Evolutionary conservation across 176 grass and related monocot genomes (phyloP).

Genomic region (Oryza australiensis): DNA sequence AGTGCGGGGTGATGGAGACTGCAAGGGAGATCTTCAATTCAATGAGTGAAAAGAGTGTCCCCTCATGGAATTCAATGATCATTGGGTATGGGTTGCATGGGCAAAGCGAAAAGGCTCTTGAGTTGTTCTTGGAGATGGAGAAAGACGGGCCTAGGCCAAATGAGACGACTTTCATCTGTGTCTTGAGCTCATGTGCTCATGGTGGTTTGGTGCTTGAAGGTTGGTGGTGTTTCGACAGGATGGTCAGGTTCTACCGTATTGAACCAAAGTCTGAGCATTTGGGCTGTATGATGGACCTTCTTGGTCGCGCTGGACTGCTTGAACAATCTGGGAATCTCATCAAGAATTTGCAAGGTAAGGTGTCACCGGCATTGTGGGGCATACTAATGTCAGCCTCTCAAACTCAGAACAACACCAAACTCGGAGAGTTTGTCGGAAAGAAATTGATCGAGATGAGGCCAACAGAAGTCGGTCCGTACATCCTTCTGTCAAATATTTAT

Average conservation of each 20-base stretch:
- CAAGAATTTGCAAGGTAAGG: conserved; percentile 19
- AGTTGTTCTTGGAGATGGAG: conserved; percentile 73
- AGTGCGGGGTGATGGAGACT: conserved; percentile 56
- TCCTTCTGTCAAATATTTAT: conserved; percentile 63
- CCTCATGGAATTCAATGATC: conserved; percentile 80
- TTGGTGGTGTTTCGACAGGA: conserved; percentile 68
- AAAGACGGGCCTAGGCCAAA: conserved; percentile 43
- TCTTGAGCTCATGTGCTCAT: conserved; percentile 67
- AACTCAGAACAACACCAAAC: conserved; percentile 36
- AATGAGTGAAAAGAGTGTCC: conserved; percentile 46
- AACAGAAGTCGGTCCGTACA: conserved; percentile 47
- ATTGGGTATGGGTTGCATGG: conserved; percentile 63
- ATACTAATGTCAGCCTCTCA: conserved; percentile 49
- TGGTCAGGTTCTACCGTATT: conserved; percentile 46
- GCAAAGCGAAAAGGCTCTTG: conserved; percentile 49
- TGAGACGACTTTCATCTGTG: conserved; percentile 56
- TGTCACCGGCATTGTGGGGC: conserved; percentile 42
- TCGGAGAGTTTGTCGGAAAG: conserved; percentile 61
- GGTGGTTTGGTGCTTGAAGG: conserved; percentile 69
- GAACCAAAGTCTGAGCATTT: conserved; percentile 60
- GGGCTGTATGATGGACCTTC: conserved; percentile 78
- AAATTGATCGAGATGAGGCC: conserved; percentile 67
- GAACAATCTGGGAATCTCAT: conserved; percentile 36
- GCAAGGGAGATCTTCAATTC: conserved; percentile 54
- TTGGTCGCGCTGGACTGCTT: conserved; percentile 55